These are phyloP conservation scores for Rhizopus delemar DNA, from an alignment of 371 early-diverging fungal species.

Conservation along the genomic window DNA sequence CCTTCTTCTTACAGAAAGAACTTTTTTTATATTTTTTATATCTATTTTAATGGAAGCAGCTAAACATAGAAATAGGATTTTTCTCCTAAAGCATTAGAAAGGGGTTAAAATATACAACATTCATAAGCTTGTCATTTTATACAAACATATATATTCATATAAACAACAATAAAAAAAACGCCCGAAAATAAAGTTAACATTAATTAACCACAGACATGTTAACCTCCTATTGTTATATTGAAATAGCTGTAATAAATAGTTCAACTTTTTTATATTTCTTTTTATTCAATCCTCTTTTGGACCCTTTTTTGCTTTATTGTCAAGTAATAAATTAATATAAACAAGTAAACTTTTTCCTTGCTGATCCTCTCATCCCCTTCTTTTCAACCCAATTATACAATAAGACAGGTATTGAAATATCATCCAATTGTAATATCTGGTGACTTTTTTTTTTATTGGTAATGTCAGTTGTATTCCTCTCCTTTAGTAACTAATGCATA, in stretches of 20 bases:
- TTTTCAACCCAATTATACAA: no score
- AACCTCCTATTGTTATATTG: not conserved
- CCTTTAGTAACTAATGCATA: not conserved
- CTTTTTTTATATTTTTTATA: no score
- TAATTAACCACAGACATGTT: not conserved
- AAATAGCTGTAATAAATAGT: not conserved
- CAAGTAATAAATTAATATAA: not conserved
- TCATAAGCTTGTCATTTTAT: not conserved
- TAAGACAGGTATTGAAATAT: no score
- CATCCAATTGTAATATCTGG: no score
- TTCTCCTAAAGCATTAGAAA: no score
- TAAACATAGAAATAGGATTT: no score
- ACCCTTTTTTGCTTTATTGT: not conserved
- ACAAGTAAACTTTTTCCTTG: not conserved
- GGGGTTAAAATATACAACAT: no score
- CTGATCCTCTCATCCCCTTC: no score
- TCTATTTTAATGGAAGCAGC: no score
- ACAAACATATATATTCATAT: not conserved
- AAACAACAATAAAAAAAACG: not conserved
- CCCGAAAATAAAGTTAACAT: not conserved
- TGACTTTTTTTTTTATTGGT: no score
- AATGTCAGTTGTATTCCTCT: no score
- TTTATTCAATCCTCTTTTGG: not conserved
- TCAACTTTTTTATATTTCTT: not conserved
- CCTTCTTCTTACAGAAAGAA: no score